Evolutionary conservation across 805 yeast species (phyloP), one percentile per base, ranked within the genome.

Genomic region (Komagataella ulmi): DNA sequence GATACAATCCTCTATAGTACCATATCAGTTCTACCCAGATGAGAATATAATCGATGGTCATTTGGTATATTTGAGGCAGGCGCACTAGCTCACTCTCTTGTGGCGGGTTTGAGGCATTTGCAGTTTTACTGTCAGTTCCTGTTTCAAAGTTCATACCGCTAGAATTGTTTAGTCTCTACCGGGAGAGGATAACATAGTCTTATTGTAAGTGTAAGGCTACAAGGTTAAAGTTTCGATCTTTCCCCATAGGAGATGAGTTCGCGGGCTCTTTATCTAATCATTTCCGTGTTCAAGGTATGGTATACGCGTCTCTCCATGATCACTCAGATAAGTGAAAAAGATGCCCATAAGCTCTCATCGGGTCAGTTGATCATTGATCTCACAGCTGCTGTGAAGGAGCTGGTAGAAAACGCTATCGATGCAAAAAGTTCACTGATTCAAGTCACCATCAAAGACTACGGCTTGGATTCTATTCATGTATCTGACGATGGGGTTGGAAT

Each of bases 361-460:
- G 97, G 97, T 0, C 99, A 93, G 64, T 98, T 93, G 12, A 85
- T 93, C 10, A 77, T 82, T 4, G 96, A 87, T 58, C 66, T 93
- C 46, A 71, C 79, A 0, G 80, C 91, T 0, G 85, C 87, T 0
- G 81, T 85, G 30, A 91, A 91, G 61, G 99, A 91, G 63, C 67
- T 90, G 1, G 73, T 93, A 2, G 99, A 91, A 59, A 91, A 91
- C 62, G 70, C 93, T 30, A 68, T 91, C 6, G 99, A 93, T 67
- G 93, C 97, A 0, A 65, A 73, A 19, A 76, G 93, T 7, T 71
- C 77, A 0, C 77, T 76, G 50, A 72, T 93, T 30, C 95, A 88
- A 49, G 68, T 91, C 14, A 68, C 69, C 1, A 79, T 91, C 58
- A 72, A 72, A 58, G 80, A 88, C 56, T 77, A 85, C 63, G 97